These are phyloP conservation scores for Sporothrix variecibatus DNA, from an alignment of 2,329 filamentous ascomycete genomes.

Conservation along the genomic window DNA sequence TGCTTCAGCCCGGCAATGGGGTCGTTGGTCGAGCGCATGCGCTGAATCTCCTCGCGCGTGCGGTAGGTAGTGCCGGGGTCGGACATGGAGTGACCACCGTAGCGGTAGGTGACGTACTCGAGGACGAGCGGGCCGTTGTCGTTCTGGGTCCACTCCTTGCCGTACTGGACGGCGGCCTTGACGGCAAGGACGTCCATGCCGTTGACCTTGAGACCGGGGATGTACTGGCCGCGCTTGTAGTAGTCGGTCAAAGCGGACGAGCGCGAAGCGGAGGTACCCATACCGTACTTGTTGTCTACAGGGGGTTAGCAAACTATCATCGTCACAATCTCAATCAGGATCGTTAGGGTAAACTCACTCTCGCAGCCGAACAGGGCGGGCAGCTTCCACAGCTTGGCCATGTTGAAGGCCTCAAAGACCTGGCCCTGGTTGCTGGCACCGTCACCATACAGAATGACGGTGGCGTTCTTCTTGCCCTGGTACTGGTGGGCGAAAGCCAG, in stretches of 20 bases:
- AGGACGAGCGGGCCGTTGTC: conserved; percentile 93
- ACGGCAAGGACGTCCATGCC: conserved; percentile 99
- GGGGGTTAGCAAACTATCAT: conserved; percentile 34
- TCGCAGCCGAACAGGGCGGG: conserved; percentile 96
- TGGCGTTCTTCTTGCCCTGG: conserved; percentile 79
- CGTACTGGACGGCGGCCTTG: conserved; percentile 93
- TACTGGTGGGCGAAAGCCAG: conserved; percentile 98
- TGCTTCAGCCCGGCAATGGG: conserved; percentile 97
- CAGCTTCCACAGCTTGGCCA: conserved; percentile 98
- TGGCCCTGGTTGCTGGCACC: conserved; percentile 99
- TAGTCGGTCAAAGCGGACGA: conserved; percentile 97
- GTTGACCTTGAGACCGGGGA: conserved; percentile 98
- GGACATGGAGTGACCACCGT: conserved; percentile 99
- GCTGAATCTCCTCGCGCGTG: conserved; percentile 98
- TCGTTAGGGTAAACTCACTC: conserved; percentile 63
- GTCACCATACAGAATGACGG: conserved; percentile 92
- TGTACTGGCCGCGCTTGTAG: conserved; percentile 99
- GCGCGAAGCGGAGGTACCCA: conserved; percentile 94
- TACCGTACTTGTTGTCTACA: conserved; percentile 99
- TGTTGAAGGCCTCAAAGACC: conserved; percentile 99
- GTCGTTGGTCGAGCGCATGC: conserved; percentile 98
- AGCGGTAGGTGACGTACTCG: conserved; percentile 99
- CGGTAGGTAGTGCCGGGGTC: conserved; percentile 99
- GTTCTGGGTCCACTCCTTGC: conserved; percentile 78
- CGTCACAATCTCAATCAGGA: not conserved